phyloP scores from a whole-genome alignment of 2,329 filamentous ascomycete genomes.

The Nemania sp. region DNA sequence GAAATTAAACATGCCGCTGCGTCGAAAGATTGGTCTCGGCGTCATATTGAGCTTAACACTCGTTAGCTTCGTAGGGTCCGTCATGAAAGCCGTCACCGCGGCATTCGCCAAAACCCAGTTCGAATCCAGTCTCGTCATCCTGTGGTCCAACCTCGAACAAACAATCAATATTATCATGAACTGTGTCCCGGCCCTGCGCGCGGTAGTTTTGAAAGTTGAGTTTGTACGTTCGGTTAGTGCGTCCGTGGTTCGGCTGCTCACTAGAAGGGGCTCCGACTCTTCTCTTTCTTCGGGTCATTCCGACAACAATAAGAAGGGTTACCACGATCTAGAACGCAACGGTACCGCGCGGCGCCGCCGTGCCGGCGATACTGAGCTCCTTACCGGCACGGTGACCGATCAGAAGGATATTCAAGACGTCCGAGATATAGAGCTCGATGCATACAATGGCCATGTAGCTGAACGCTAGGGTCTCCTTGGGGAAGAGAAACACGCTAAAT shows the following conservation, averaged over 20 bases:
- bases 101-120: neutral
- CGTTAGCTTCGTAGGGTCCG: constrained; percentile 14
- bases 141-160: constrained; percentile 17
- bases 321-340: too few relatives aligned
- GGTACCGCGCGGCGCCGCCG: too few relatives aligned
- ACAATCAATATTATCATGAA: constrained; percentile 9
- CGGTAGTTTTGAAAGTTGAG: neutral
- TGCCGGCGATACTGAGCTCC: too few relatives aligned
- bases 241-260: neutral
- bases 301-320: too few relatives aligned
- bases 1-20: constrained; percentile 9
- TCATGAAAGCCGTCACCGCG: constrained; percentile 13
- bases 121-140: constrained; percentile 7
- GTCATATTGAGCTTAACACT: neutral
- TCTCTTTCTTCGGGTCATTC: too few relatives aligned
- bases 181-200: constrained; percentile 12
- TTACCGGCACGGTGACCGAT: too few relatives aligned
- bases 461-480: too few relatives aligned
- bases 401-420: too few relatives aligned
- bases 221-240: constrained; percentile 10
- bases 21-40: constrained; percentile 5
- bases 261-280: too few relatives aligned
- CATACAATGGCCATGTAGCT: too few relatives aligned
- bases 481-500: too few relatives aligned
- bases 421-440: too few relatives aligned